Percentiles rank a stretch among this genome's conserved stretches.
phyloP scores from a whole-genome alignment of 2,329 filamentous ascomycete species.

The Fusarium burgessii region DNA sequence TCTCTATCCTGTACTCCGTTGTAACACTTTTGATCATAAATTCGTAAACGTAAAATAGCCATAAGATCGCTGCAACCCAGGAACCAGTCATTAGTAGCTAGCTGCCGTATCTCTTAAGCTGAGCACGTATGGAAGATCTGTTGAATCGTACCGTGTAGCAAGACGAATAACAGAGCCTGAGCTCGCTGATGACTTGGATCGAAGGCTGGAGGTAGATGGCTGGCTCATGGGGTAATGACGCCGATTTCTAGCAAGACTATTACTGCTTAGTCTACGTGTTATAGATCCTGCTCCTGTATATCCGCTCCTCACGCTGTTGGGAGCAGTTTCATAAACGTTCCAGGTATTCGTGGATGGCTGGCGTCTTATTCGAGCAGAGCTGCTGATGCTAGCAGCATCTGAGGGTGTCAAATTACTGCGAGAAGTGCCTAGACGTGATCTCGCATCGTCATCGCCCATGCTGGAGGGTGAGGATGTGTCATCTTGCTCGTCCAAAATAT shows the following conservation, averaged over 20 bases:
- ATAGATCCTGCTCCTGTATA: conserved; percentile 48
- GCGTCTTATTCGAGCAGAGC: conserved; percentile 50
- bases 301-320: conserved; percentile 64
- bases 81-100: conserved; percentile 37
- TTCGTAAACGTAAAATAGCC: conserved; percentile 40
- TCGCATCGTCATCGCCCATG: conserved; percentile 60
- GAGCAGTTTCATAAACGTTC: conserved; percentile 63
- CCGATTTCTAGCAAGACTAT: conserved; percentile 58
- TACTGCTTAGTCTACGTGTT: conserved; percentile 53
- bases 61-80: conserved; percentile 4
- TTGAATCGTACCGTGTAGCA: conserved; percentile 53
- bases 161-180: conserved; percentile 63
- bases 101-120: conserved; percentile 50
- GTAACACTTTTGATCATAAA: conserved; percentile 39
- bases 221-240: conserved; percentile 55
- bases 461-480: conserved; percentile 51
- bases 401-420: conserved; percentile 48
- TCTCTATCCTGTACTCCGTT: conserved; percentile 18
- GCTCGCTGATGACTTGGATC: conserved; percentile 53
- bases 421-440: conserved; percentile 57
- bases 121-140: conserved; percentile 54
- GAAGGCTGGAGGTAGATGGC: conserved; percentile 55
- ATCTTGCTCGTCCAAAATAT: conserved; percentile 57
- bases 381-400: conserved; percentile 49
- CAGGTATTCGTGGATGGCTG: conserved; percentile 59